Conservation (phyloP, 129 eudicot species). For the Escallonia rubra region DNA sequence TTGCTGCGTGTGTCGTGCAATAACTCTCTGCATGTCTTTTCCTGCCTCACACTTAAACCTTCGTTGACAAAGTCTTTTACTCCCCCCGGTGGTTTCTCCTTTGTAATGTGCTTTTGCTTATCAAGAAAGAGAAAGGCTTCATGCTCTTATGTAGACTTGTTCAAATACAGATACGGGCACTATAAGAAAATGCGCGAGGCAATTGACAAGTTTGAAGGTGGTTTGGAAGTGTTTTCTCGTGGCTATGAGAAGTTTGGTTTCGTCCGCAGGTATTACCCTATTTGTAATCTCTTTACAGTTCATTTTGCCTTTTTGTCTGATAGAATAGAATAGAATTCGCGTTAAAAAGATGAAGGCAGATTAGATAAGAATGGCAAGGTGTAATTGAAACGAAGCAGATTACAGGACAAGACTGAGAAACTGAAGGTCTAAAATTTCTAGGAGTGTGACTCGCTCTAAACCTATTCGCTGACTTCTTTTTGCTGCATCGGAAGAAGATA, state of each 20-base stretch:
- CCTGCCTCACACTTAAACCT: neutral
- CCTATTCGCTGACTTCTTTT: too few relatives aligned
- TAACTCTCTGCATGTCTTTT: neutral
- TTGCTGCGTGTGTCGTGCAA: neutral
- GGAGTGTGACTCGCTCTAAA: too few relatives aligned
- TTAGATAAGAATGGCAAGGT: neutral
- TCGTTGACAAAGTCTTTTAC: too few relatives aligned
- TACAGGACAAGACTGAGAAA: neutral
- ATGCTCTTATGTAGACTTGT: constrained; percentile 1
- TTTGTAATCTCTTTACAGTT: neutral
- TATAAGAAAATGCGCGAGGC: constrained; percentile 82
- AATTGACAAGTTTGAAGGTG: constrained; percentile 90
- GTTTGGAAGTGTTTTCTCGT: constrained; percentile 86
- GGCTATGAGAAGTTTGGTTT: constrained; percentile 95
- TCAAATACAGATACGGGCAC: constrained; percentile 52
- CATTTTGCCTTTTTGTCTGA: neutral
- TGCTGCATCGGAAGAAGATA: too few relatives aligned
- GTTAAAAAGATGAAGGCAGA: constrained; percentile 1
- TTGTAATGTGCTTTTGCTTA: too few relatives aligned
- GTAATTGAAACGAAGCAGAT: neutral
- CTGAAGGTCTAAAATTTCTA: too few relatives aligned
- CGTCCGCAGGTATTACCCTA: constrained; percentile 59
- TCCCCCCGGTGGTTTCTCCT: too few relatives aligned
- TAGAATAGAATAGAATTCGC: neutral
- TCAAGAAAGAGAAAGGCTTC: too few relatives aligned